Evolutionary conservation across 1,284 basidiomycete genomes (phyloP), one percentile per base, ranked within the genome.

Genomic region (Ustilago nuda): DNA sequence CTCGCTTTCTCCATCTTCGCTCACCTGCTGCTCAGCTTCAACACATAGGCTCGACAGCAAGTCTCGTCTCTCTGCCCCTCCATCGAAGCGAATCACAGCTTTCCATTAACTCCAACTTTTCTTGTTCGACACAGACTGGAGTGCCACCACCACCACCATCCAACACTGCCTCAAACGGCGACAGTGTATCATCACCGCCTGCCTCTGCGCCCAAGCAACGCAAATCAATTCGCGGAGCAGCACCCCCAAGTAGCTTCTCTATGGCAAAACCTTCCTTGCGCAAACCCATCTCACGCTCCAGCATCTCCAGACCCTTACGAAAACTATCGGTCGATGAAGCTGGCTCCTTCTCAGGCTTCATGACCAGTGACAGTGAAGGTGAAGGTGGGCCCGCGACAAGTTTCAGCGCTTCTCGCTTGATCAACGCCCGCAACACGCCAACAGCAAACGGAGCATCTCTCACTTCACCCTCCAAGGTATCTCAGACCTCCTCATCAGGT

Each of bases 1-100:
- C 73, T 9, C 78, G 72, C 33, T 85, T 79, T 92, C 92, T 30
- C 91, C 90, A 53, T 94, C 94, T 87, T 92, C 95, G 72, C 19
- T 68, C 75, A n/a, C 80, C 81, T 17, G 71, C 80, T 19, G 76
- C 66, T 41, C 80, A 82, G 58, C 70, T 82, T 13, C 70, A 77
- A 23, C 69, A 79, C 17, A 64, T 72, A 17, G 72, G 70, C 19
- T 76, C 78, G 33, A 81, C 61, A 17, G 65, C 72, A 41, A 79
- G 72, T 30, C 54, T 69, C 13, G 64, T 79, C 11, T 81, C 81
- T 8, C 71, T 82, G 4, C 81, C 81, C 0, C 23, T 76, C 37
- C 63, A 66, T 51, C 32, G 37, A 3, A 71, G 57, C 55, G 61
- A 54, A 30, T 76, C 73, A 2, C 61, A 76, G n/a, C 57, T 67